Evolutionary conservation across 192 early-diverging fungal species (phyloP).

Genomic region (Helicostylum pulchrum): DNA sequence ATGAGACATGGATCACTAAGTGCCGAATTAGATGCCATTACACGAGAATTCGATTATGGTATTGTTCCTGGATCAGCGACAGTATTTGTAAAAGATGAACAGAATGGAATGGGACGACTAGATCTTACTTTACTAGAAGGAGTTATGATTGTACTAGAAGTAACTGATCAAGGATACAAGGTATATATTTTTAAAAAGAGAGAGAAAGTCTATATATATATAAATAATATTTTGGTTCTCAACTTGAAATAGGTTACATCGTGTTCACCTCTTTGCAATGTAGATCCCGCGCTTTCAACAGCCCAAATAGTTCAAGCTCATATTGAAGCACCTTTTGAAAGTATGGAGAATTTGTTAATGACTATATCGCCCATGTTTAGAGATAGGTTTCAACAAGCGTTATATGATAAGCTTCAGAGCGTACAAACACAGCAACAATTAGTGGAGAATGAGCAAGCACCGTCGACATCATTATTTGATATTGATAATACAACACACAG

Average conservation of each 20-base stretch:
- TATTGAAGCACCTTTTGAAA: slow-evolving; percentile 37
- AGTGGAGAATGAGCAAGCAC: background rate
- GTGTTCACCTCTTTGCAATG: slow-evolving; percentile 12
- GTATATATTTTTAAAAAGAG: slow-evolving; percentile 1
- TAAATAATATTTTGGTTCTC: background rate
- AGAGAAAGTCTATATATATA: background rate
- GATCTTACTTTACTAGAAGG: slow-evolving; percentile 26
- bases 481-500: background rate
- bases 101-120: slow-evolving; percentile 13
- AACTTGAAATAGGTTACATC: slow-evolving; percentile 1
- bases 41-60: slow-evolving; percentile 27
- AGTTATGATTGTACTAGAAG: slow-evolving; percentile 24
- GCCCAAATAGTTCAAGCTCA: slow-evolving; percentile 8
- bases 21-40: slow-evolving; percentile 21
- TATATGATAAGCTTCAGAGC: slow-evolving; percentile 33
- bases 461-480: background rate
- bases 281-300: slow-evolving; percentile 5
- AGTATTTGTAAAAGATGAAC: slow-evolving; percentile 25
- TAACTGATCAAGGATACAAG: slow-evolving; percentile 21
- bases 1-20: slow-evolving; percentile 8
- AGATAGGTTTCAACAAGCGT: slow-evolving; percentile 31
- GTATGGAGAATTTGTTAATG: slow-evolving; percentile 41
- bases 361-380: slow-evolving; percentile 35
- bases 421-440: slow-evolving; percentile 15
- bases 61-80: slow-evolving; percentile 28